Conservation (phyloP, 2,329 filamentous ascomycete species). For the Pseudopithomyces maydicus region DNA sequence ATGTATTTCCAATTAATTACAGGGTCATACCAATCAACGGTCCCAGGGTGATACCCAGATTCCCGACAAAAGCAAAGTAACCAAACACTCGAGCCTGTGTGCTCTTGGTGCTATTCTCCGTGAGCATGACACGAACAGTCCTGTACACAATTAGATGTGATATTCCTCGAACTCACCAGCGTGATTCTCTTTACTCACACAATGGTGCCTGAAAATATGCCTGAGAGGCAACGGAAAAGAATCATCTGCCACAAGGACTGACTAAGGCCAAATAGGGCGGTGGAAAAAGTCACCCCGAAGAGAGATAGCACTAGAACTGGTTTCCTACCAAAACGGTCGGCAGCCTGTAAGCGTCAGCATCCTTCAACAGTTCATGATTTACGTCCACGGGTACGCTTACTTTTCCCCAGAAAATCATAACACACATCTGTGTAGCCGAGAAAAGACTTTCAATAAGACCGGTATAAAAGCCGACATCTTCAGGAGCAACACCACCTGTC, state of each 20-base stretch:
- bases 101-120: slow-evolving; percentile 70
- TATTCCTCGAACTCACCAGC: neutral
- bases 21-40: slow-evolving; percentile 60
- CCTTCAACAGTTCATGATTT: neutral
- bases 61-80: slow-evolving; percentile 76
- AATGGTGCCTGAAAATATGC: slow-evolving; percentile 74
- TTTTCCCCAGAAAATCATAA: slow-evolving; percentile 77
- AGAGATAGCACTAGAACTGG: slow-evolving; percentile 73
- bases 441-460: slow-evolving; percentile 76
- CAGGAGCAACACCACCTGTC: slow-evolving; percentile 64
- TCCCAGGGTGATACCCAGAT: slow-evolving; percentile 75
- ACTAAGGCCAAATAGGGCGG: slow-evolving; percentile 71
- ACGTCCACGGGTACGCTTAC: slow-evolving; percentile 16
- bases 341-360: slow-evolving; percentile 43
- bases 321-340: slow-evolving; percentile 73
- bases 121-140: slow-evolving; percentile 77
- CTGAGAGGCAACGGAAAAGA: slow-evolving; percentile 70
- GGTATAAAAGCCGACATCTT: slow-evolving; percentile 80
- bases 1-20: neutral
- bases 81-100: slow-evolving; percentile 77
- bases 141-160: slow-evolving; percentile 16
- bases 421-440: slow-evolving; percentile 74
- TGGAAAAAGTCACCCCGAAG: slow-evolving; percentile 65
- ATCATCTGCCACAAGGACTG: slow-evolving; percentile 75
- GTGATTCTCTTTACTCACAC: slow-evolving; percentile 49